A percentile compares a stretch with the other conserved stretches of the same genome.
phyloP scores from a whole-genome alignment of 75 land plant species.

The Selaginella tamariscina region DNA sequence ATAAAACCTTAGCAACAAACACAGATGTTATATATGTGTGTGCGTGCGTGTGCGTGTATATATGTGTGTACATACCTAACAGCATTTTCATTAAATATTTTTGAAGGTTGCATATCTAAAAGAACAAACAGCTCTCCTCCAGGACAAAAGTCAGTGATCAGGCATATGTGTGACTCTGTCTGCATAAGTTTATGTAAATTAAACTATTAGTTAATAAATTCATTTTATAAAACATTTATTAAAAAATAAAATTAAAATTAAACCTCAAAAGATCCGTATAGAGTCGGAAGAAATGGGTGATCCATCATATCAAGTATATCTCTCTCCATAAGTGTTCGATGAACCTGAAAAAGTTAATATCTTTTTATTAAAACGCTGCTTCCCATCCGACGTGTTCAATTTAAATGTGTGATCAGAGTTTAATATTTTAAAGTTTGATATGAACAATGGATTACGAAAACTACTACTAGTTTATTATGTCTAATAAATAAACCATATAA shows the following conservation, averaged over 20 bases:
- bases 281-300: slow-evolving; percentile 74
- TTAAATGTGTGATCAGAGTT: too few species aligned
- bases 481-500: too few species aligned
- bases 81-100: slow-evolving; percentile 57
- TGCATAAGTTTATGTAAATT: slow-evolving; percentile 18
- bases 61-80: too few species aligned
- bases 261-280: slow-evolving; percentile 88
- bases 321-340: slow-evolving; percentile 73
- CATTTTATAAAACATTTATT: slow-evolving; percentile 3
- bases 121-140: slow-evolving; percentile 80
- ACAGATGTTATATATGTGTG: too few species aligned
- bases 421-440: too few species aligned
- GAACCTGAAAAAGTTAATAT: slow-evolving; percentile 34
- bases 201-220: background rate
- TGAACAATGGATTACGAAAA: background rate
- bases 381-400: too few species aligned
- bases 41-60: too few species aligned
- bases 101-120: slow-evolving; percentile 59
- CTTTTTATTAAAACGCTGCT: too few species aligned
- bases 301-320: slow-evolving; percentile 71
- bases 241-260: background rate
- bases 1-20: slow-evolving; percentile 56
- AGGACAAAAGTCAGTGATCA: slow-evolving; percentile 68
- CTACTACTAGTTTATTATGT: too few species aligned
- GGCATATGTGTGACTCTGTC: slow-evolving; percentile 75